Evolutionary conservation across 2,329 filamentous ascomycete genomes (phyloP), one percentile per base, ranked within the genome.

Genomic region (Ceratocystis eucalypticola): DNA sequence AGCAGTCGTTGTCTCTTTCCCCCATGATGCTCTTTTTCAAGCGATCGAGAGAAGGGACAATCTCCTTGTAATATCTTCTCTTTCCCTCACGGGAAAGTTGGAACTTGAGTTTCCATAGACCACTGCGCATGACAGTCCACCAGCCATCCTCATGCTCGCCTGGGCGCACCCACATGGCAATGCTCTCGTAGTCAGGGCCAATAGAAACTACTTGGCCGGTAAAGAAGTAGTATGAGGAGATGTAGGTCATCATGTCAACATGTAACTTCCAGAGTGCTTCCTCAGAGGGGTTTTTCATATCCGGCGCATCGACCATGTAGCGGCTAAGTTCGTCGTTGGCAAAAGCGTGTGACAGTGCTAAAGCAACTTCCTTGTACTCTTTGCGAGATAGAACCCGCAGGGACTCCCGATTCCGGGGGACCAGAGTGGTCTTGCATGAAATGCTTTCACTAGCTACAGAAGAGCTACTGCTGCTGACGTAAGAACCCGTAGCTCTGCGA

Each of bases 101-200:
- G 77, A 85, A 93, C 75, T 84, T 83, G 69, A 93, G 81, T 69
- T 87, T 81, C 88, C 88, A 92, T 78, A 91, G 83, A 68, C 89
- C 89, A 72, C 83, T 88, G 69, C 88, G 86, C 70, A 92, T 76
- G 69, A 85, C 81, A 65, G 88, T 90, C 77, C 82, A 80, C 78
- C 83, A 85, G 74, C 86, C 85, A 75, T 93, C 88, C 75, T 88
- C 85, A 74, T 88, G 83, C 73, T 84, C 80, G 65, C 86, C 87
- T 1, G 88, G 90, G 17, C 87, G 87, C 79, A 91, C 84, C 89
- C 89, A 94, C 64, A 94, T 79, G 67, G 88, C 88, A 65, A 94
- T 86, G 69, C 84, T 87, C 70, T 90, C 89, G 72, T 88, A 90
- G 72, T 91, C 84, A 5, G 85, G 82, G 20, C 89, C 90, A 69